Base-by-base conservation (phyloP, 1,284 basidiomycete genomes). In the Irpex sp. region DNA sequence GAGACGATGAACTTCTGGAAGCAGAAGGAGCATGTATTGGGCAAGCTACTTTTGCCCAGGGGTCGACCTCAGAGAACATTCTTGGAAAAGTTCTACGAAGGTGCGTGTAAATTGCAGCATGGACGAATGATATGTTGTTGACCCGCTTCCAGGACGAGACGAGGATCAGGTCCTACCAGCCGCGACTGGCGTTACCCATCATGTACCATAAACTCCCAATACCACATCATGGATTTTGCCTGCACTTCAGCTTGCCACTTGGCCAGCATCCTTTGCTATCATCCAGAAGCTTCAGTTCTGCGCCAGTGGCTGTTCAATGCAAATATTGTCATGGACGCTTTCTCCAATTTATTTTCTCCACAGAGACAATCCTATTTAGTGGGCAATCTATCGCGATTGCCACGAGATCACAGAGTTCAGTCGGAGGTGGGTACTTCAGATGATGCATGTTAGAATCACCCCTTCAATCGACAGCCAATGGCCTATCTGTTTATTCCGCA, bases 1-100 rank as follows among this genome's bases (percentile, higher is more conserved):
- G 97, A 96, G 82, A 91, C 92, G 57, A 85, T 97, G 83, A 98
- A 98, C 75, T 85, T 85, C 69, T 98, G 96, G 96, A 96, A 96
- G 76, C 91, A 93, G 80, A 80, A 81, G 49, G 89, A 92, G 66
- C 91, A 93, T 73, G 78, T 93, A 26, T 76, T 88, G 73, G 90
- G 89, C 5, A 82, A 90, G 40, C 72, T 92, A 57, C 76, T 92
- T 65, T 75, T 82, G 64, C 74, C 76, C 3, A 77, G 80, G 57
- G 76, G 80, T 57, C 78, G 84, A 64, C 83, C 84, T 5, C 82
- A 81, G 26, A 82, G 84, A 69, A 85, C 88, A 17, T 95, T 95
- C 76, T 79, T 95, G 81, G 85, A 94, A 75, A 92, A 88, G 80
- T 95, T 95, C 76, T 91, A 89, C 64, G 89, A 92, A 73, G 92